Conservation (phyloP, 345 rosid species). For the Gossypium thurberi region DNA sequence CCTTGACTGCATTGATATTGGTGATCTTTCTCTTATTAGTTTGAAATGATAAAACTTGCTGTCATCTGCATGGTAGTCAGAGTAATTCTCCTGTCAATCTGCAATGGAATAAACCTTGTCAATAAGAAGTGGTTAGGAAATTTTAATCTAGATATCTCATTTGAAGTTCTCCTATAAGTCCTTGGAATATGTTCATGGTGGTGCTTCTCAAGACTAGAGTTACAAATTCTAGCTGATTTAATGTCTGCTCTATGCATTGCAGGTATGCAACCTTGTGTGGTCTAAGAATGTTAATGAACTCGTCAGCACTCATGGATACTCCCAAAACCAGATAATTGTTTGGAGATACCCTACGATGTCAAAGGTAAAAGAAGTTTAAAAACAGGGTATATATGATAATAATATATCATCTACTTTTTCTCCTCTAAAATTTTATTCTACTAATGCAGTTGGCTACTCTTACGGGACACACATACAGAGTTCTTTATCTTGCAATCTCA, state of each 20-base stretch:
- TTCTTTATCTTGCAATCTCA: constrained; percentile 96
- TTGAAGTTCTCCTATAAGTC: neutral
- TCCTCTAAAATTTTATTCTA: constrained; percentile 9
- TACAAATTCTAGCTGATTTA: neutral
- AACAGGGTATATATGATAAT: neutral
- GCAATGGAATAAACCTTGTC: neutral
- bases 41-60: neutral
- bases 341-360: constrained; percentile 99
- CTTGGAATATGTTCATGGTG: neutral
- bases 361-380: constrained; percentile 44
- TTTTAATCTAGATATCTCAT: neutral
- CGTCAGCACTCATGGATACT: constrained; percentile 98
- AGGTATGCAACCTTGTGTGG: constrained; percentile 99
- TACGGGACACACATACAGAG: constrained; percentile 87
- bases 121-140: neutral
- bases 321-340: constrained; percentile 93
- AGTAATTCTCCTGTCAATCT: neutral
- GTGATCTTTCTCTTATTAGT: neutral
- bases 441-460: constrained; percentile 83
- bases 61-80: neutral
- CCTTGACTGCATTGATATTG: neutral
- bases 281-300: constrained; percentile 97
- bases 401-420: neutral
- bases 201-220: neutral
- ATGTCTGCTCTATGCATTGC: constrained; percentile 6